Conservation (phyloP, 768 basidiomycete species). For the Galerina marginata region DNA sequence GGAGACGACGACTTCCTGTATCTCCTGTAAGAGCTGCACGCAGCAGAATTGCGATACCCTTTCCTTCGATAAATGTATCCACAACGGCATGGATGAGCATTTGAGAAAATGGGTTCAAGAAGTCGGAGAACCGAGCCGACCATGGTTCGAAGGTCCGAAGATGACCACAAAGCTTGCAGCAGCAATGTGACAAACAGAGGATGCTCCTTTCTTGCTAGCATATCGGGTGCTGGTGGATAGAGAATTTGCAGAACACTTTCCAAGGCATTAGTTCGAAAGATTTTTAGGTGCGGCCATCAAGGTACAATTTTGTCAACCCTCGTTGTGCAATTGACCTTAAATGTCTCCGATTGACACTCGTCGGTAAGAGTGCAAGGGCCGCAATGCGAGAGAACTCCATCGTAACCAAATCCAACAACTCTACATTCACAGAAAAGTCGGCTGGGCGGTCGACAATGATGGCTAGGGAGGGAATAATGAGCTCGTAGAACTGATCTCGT, state of each 20-base stretch:
- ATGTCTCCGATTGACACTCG: neutral
- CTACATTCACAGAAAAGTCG: conserved; percentile 5
- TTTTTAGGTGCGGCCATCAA: conserved; percentile 8
- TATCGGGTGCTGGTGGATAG: neutral
- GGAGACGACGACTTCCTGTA: conserved; percentile 40
- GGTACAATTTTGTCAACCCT: conserved; percentile 8
- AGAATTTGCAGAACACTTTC: conserved; percentile 9
- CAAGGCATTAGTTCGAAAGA: neutral
- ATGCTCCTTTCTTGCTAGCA: conserved; percentile 3
- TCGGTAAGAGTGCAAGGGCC: neutral
- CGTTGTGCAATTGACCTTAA: conserved; percentile 8
- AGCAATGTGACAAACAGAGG: conserved; percentile 34
- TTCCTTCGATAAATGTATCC: conserved; percentile 33
- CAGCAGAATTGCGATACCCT: conserved; percentile 38
- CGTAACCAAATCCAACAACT: conserved; percentile 2
- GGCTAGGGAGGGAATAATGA: conserved; percentile 9
- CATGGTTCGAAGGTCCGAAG: conserved; percentile 29
- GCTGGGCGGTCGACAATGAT: conserved; percentile 2
- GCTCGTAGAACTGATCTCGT: conserved; percentile 6
- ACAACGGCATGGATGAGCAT: conserved; percentile 30
- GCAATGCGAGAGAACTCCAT: conserved; percentile 6
- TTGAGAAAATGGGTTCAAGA: conserved; percentile 33
- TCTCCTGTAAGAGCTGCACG: conserved; percentile 36
- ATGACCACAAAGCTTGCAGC: conserved; percentile 31
- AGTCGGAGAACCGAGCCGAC: conserved; percentile 36